phyloP scores from a whole-genome alignment of 179 eudicot genomes.

The Spergularia azorica region DNA sequence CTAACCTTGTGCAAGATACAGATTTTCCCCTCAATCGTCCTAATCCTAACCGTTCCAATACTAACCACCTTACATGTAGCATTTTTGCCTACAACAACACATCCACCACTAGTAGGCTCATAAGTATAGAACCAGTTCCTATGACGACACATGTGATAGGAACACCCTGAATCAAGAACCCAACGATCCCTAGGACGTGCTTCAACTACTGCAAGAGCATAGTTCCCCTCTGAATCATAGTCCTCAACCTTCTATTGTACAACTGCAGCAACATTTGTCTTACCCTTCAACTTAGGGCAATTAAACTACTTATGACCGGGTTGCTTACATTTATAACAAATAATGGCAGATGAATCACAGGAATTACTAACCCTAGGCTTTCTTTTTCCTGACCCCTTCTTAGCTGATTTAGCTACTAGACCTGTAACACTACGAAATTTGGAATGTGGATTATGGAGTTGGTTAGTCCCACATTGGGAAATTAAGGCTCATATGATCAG shows the following conservation, averaged over 20 bases:
- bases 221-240: background rate
- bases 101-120: too few relatives aligned
- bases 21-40: background rate
- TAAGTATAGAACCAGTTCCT: too few relatives aligned
- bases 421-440: too few relatives aligned
- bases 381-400: background rate
- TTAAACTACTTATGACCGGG: background rate
- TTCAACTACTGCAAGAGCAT: background rate
- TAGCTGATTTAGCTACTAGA: background rate
- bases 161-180: background rate
- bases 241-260: background rate
- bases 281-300: background rate
- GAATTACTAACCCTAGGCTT: background rate
- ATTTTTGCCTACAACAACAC: too few relatives aligned
- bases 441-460: too few relatives aligned
- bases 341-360: too few relatives aligned
- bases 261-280: background rate
- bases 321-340: background rate
- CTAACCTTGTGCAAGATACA: background rate
- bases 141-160: background rate
- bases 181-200: background rate
- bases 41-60: background rate
- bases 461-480: too few relatives aligned
- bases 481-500: too few relatives aligned
- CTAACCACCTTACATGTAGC: background rate